Evolutionary conservation across 2,329 filamentous ascomycete species (phyloP).

Genomic region (Aspergillus carbonarius): DNA sequence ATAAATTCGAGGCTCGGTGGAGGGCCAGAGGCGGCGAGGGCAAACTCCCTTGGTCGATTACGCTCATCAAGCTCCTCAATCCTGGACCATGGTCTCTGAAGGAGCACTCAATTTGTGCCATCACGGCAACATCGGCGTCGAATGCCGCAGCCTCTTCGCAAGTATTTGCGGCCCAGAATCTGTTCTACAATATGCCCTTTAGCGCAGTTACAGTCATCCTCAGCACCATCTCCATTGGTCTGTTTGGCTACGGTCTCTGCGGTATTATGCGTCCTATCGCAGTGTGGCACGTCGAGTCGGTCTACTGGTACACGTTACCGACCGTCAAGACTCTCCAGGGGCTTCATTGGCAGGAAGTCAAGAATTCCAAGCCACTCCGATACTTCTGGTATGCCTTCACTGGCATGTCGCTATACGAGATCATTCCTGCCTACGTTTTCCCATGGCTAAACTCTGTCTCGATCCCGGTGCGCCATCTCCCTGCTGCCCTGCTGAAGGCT

Average conservation of each 20-base stretch:
- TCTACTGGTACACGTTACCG: constrained; percentile 54
- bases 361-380: constrained; percentile 27
- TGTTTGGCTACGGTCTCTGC: constrained; percentile 57
- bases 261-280: constrained; percentile 55
- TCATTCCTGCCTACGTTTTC: constrained; percentile 28
- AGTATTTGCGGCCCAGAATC: constrained; percentile 7
- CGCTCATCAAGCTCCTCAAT: constrained; percentile 49
- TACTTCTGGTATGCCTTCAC: constrained; percentile 35
- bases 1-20: constrained; percentile 41
- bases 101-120: constrained; percentile 56
- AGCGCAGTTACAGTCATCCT: constrained; percentile 49
- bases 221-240: constrained; percentile 53
- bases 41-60: constrained; percentile 31
- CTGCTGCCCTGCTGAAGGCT: too few species aligned
- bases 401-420: constrained; percentile 20
- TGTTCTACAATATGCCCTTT: constrained; percentile 46
- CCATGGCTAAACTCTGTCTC: constrained; percentile 26
- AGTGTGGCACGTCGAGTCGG: constrained; percentile 57
- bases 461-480: constrained; percentile 7
- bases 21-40: neutral
- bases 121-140: constrained; percentile 56
- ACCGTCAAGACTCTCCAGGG: constrained; percentile 36
- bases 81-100: constrained; percentile 55
- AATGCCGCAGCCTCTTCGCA: constrained; percentile 44
- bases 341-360: constrained; percentile 31